Conservation (phyloP, 2,329 filamentous ascomycete genomes). For the Sodiomyces alkalinus region DNA sequence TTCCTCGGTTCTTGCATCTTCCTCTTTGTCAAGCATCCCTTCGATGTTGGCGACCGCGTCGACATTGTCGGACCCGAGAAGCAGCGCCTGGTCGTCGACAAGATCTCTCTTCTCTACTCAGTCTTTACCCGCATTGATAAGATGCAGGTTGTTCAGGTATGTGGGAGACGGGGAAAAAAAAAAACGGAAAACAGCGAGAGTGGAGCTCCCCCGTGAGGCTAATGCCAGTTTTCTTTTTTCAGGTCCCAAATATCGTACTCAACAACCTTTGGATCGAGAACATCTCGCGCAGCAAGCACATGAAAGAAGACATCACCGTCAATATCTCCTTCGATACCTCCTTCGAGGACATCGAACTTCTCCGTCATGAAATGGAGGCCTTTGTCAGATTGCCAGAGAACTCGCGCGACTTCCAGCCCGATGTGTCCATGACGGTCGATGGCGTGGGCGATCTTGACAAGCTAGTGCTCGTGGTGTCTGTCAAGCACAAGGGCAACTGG, state of each 20-base stretch:
- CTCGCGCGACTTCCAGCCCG: slow-evolving; percentile 75
- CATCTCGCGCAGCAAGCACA: slow-evolving; percentile 75
- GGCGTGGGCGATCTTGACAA: slow-evolving; percentile 80
- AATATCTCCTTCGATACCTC: slow-evolving; percentile 74
- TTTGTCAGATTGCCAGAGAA: slow-evolving; percentile 81
- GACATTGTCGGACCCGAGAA: slow-evolving; percentile 46
- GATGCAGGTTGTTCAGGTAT: slow-evolving; percentile 54
- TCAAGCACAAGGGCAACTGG: slow-evolving; percentile 89
- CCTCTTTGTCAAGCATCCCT: slow-evolving; percentile 96
- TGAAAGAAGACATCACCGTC: slow-evolving; percentile 72
- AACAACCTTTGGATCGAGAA: slow-evolving; percentile 96
- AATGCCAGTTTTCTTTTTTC: too few species aligned
- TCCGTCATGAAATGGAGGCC: slow-evolving; percentile 68
- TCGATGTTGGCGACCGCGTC: slow-evolving; percentile 87
- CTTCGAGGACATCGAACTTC: slow-evolving; percentile 77
- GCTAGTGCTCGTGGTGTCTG: slow-evolving; percentile 65
- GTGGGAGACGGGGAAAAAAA: too few species aligned
- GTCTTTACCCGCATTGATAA: slow-evolving; percentile 75
- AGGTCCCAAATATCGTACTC: slow-evolving; percentile 82
- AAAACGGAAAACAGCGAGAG: too few species aligned
- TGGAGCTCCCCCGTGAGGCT: too few species aligned
- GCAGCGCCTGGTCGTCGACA: slow-evolving; percentile 58
- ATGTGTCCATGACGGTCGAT: slow-evolving; percentile 63
- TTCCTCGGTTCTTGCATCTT: slow-evolving; percentile 98
- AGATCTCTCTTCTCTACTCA: slow-evolving; percentile 86